A percentile compares a stretch with the other conserved stretches of the same genome.
These are phyloP conservation scores for Raphanus raphanistrum DNA, from an alignment of 345 rosid species.

Conservation along the genomic window DNA sequence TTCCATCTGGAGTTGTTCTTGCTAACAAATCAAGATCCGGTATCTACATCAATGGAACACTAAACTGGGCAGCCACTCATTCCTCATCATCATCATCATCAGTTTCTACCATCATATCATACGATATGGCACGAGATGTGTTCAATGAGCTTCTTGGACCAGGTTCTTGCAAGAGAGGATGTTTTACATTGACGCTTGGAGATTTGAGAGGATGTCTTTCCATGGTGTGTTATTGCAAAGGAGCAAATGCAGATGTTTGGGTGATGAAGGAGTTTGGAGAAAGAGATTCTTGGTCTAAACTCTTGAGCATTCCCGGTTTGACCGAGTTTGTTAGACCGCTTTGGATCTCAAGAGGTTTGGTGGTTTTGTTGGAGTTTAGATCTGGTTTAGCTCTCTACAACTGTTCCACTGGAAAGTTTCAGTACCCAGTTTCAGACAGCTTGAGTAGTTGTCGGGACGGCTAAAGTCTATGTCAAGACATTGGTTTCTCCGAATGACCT, in stretches of 20 bases:
- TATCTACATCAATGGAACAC: constrained; percentile 33
- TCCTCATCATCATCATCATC: background rate
- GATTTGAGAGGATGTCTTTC: constrained; percentile 31
- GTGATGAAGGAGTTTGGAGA: constrained; percentile 37
- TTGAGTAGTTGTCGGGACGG: constrained; percentile 29
- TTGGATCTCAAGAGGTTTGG: constrained; percentile 32
- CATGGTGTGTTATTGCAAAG: constrained; percentile 13
- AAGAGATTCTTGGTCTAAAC: constrained; percentile 32
- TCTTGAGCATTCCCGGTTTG: constrained; percentile 31
- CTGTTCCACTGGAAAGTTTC: constrained; percentile 15
- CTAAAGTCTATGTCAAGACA: constrained; percentile 33
- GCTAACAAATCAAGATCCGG: constrained; percentile 26
- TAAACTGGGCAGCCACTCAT: constrained; percentile 36
- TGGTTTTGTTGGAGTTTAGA: constrained; percentile 39
- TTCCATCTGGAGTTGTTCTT: constrained; percentile 10
- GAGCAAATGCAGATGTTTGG: constrained; percentile 37
- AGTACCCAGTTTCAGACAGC: constrained; percentile 19
- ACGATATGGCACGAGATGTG: constrained; percentile 35
- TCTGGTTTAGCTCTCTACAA: constrained; percentile 40
- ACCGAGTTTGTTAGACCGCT: constrained; percentile 28
- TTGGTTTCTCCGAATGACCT: constrained; percentile 35
- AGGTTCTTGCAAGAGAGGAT: constrained; percentile 27
- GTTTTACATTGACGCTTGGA: constrained; percentile 34
- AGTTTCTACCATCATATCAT: constrained; percentile 29
- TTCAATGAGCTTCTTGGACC: constrained; percentile 8